Evolutionary conservation across 495 filamentous ascomycete genomes (phyloP).

Genomic region (Xylaria sp.): DNA sequence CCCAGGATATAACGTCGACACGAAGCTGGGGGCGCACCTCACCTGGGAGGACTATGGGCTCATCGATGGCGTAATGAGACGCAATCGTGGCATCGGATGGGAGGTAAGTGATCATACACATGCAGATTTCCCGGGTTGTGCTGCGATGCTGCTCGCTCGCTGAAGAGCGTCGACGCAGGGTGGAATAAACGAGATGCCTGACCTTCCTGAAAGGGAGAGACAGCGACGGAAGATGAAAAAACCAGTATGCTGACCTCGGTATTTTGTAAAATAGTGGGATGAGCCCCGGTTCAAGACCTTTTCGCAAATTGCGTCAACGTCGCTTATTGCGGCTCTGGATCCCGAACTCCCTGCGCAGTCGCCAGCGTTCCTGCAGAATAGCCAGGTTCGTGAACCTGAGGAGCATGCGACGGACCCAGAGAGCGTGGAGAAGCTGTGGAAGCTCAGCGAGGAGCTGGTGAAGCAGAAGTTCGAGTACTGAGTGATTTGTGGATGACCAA

Average conservation of each 20-base stretch:
- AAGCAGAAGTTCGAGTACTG: slow-evolving; percentile 49
- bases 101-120: slow-evolving; percentile 10
- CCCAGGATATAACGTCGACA: slow-evolving; percentile 52
- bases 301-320: slow-evolving; percentile 50
- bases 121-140: neutral
- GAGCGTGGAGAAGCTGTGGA: slow-evolving; percentile 54
- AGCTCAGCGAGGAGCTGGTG: slow-evolving; percentile 57
- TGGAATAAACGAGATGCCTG: slow-evolving; percentile 30
- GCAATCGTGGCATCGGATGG: slow-evolving; percentile 35
- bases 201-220: slow-evolving; percentile 6
- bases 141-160: neutral
- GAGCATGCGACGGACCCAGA: slow-evolving; percentile 42
- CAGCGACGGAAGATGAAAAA: neutral
- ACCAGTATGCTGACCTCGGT: neutral
- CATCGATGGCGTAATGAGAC: slow-evolving; percentile 40
- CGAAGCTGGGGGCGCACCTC: slow-evolving; percentile 40
- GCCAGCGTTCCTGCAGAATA: slow-evolving; percentile 49
- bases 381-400: slow-evolving; percentile 28
- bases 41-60: slow-evolving; percentile 32
- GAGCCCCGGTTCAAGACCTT: slow-evolving; percentile 42
- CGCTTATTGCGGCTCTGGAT: slow-evolving; percentile 52
- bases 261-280: slow-evolving; percentile 15
- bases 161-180: slow-evolving; percentile 28
- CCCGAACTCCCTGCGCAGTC: slow-evolving; percentile 38
- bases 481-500: neutral